A percentile compares a stretch with the other conserved stretches of the same genome.
These are phyloP conservation scores for Bisporella sp. DNA, from an alignment of 2,329 filamentous ascomycete genomes.

Conservation along the genomic window DNA sequence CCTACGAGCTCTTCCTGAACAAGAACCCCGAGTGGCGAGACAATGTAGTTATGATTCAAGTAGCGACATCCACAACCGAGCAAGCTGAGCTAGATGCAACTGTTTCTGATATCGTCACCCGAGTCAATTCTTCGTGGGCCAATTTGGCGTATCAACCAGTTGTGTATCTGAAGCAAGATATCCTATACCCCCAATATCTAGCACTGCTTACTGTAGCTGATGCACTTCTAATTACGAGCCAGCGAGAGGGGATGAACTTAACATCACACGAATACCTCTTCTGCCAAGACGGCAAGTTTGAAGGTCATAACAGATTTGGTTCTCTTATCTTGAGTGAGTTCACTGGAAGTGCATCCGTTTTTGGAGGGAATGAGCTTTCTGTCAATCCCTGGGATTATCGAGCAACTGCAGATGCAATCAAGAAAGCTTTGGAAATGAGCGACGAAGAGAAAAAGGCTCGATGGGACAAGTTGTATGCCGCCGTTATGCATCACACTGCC, in stretches of 20 bases:
- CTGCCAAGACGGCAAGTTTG: slow-evolving; percentile 76
- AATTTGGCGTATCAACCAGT: slow-evolving; percentile 88
- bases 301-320: slow-evolving; percentile 69
- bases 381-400: slow-evolving; percentile 96
- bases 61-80: slow-evolving; percentile 84
- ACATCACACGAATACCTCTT: slow-evolving; percentile 92
- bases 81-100: slow-evolving; percentile 81
- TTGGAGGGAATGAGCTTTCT: slow-evolving; percentile 70
- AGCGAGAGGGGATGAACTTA: slow-evolving; percentile 95
- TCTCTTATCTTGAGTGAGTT: slow-evolving; percentile 93
- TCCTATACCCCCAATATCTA: slow-evolving; percentile 88
- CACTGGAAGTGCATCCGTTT: slow-evolving; percentile 83
- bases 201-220: slow-evolving; percentile 85
- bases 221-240: slow-evolving; percentile 86
- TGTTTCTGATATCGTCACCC: slow-evolving; percentile 87
- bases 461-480: slow-evolving; percentile 66
- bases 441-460: slow-evolving; percentile 65
- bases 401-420: slow-evolving; percentile 80
- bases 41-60: slow-evolving; percentile 85
- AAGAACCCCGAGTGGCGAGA: slow-evolving; percentile 87
- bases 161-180: slow-evolving; percentile 91
- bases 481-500: slow-evolving; percentile 76
- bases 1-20: slow-evolving; percentile 87
- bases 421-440: slow-evolving; percentile 73
- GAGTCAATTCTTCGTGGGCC: slow-evolving; percentile 87